Conservation (phyloP, 495 filamentous ascomycete species). For the Penicillium steckii region DNA sequence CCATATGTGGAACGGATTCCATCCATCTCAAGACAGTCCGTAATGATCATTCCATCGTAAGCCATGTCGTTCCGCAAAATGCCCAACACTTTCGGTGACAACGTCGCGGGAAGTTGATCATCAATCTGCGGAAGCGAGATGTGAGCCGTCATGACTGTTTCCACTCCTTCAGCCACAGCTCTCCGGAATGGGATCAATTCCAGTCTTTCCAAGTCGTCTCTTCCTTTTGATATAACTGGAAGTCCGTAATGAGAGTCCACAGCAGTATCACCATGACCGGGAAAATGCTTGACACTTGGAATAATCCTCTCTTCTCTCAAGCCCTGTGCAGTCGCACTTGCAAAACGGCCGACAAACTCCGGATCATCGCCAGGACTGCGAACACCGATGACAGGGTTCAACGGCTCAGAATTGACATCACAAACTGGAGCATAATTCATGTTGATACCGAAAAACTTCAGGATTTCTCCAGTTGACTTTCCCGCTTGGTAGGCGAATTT, state of each 20-base stretch:
- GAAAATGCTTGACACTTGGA: slow-evolving; percentile 45
- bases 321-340: slow-evolving; percentile 35
- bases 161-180: slow-evolving; percentile 40
- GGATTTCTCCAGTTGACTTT: slow-evolving; percentile 33
- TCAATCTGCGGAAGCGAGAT: slow-evolving; percentile 39
- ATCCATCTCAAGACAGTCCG: slow-evolving; percentile 46
- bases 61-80: slow-evolving; percentile 43
- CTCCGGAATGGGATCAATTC: slow-evolving; percentile 44
- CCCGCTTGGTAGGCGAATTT: slow-evolving; percentile 38
- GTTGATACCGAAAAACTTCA: slow-evolving; percentile 40
- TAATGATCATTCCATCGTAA: slow-evolving; percentile 40
- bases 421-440: slow-evolving; percentile 48
- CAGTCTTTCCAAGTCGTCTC: slow-evolving; percentile 38
- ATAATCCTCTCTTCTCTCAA: slow-evolving; percentile 38
- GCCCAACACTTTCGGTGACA: slow-evolving; percentile 33
- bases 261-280: slow-evolving; percentile 44
- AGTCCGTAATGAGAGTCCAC: slow-evolving; percentile 45
- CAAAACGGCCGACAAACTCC: slow-evolving; percentile 37
- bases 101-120: slow-evolving; percentile 36
- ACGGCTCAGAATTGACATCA: slow-evolving; percentile 44
- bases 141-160: slow-evolving; percentile 45
- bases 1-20: slow-evolving; percentile 48
- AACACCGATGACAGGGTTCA: slow-evolving; percentile 45
- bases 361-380: slow-evolving; percentile 43
- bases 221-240: slow-evolving; percentile 36